A percentile compares a stretch with the other conserved stretches of the same genome.
These are phyloP conservation scores for Gnomoniopsis smithogilvyi DNA, from an alignment of 2,329 filamentous ascomycete genomes.

Conservation along the genomic window DNA sequence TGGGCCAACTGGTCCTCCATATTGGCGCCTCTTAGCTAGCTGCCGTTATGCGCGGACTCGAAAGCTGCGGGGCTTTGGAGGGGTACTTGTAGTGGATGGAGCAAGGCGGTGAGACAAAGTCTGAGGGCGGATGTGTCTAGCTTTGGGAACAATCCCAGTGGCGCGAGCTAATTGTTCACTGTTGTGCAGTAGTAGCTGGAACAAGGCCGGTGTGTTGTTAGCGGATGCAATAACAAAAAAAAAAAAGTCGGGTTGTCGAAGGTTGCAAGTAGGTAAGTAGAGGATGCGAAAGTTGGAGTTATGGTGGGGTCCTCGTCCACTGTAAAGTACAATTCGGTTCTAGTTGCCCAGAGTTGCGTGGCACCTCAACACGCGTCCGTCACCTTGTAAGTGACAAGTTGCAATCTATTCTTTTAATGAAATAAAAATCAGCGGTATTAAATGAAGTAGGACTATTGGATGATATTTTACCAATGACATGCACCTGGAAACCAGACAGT, in stretches of 20 bases:
- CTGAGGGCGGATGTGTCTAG: neutral
- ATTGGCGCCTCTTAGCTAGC: conserved; percentile 24
- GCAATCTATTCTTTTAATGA: too few relatives aligned
- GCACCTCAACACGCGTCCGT: too few relatives aligned
- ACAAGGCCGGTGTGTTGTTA: conserved; percentile 1
- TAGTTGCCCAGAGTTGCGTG: neutral
- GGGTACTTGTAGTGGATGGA: neutral
- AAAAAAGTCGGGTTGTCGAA: neutral
- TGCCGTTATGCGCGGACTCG: neutral
- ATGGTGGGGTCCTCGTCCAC: neutral
- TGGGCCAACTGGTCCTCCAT: conserved; percentile 94
- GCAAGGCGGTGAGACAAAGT: neutral
- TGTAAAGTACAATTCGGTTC: neutral
- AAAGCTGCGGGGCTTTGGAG: neutral
- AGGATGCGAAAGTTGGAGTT: neutral
- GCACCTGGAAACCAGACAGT: too few relatives aligned
- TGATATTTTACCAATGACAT: too few relatives aligned
- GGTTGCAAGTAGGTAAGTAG: too few relatives aligned
- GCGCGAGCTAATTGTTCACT: neutral
- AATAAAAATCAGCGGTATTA: too few relatives aligned
- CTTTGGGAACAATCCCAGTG: neutral
- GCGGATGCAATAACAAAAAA: neutral
- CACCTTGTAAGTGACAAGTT: too few relatives aligned
- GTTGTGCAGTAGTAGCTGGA: conserved; percentile 4
- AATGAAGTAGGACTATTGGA: too few relatives aligned